Base-by-base conservation (phyloP, 75 land plant species). In the Cunninghamia lanceolata region DNA sequence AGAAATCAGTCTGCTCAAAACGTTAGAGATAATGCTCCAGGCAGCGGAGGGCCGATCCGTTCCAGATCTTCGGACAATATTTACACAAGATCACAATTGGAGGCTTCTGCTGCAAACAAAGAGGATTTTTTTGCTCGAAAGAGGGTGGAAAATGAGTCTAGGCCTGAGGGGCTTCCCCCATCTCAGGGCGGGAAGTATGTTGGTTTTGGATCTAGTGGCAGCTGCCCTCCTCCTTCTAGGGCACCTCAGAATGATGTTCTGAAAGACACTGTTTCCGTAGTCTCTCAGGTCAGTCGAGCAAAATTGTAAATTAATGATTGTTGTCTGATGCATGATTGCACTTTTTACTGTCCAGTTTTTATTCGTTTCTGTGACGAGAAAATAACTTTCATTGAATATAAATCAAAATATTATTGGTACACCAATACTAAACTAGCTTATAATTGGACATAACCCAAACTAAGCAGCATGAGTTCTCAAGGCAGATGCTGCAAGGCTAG, bases 111-210 rank as follows among this genome's bases (percentile, higher is more conserved):
- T 6, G 95, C 94, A 30, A 93, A 90, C 59, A 98, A 98, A 80
- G 99, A 95, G 63, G 78, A 88, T 25, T 96, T 96, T 82, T 96
- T 97, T 85, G 94, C 95, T 9, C 89, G 93, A 85, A 98, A 91
- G 87, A 89, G 93, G 89, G 91, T 90, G 19, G 99, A 98, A 89
- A 98, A 98, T 85, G 94, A 93, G 28, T 84, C 94, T 5, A 86
- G 90, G 85, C 94, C 98, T 15, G 97, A 95, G 35, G 95, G 98
- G 2, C 2, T 98, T 1, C 99, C 96, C 2, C 99, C 99, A 10
- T 95, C 99, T 30, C 95, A 96, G 56, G 99, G 99, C 0, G 99
- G 99, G 76, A 98, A 96, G 91, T 98, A 98, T 84, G 99, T 98
- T 3, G 99, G 99, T 3, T 98, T 98, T 85, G 99, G 99, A 46